These are phyloP conservation scores for Xylaria sp. DNA, from an alignment of 495 filamentous ascomycete genomes.

Conservation along the genomic window DNA sequence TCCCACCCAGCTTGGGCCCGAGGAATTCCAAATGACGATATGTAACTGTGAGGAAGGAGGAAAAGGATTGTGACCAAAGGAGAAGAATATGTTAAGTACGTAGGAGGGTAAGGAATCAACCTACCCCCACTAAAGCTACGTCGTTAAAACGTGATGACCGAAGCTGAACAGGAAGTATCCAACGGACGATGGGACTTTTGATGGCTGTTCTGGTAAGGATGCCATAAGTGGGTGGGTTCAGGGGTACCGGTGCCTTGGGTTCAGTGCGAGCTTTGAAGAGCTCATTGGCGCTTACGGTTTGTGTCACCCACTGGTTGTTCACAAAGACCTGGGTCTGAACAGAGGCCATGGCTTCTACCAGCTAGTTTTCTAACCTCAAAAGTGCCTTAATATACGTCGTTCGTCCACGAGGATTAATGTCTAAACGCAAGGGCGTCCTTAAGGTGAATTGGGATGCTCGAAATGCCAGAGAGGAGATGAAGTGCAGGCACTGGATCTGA, in stretches of 20 bases:
- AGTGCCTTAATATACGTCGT: background rate
- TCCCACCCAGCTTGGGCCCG: background rate
- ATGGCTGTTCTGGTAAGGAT: constrained; percentile 79
- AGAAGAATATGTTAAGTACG: background rate
- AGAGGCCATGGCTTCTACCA: constrained; percentile 31
- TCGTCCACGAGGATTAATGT: background rate
- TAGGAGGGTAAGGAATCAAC: constrained; percentile 37
- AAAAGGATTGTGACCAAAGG: background rate
- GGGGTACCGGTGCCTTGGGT: constrained; percentile 26
- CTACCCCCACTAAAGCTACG: constrained; percentile 86
- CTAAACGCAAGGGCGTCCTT: background rate
- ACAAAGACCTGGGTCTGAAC: constrained; percentile 62
- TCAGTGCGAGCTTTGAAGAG: constrained; percentile 32
- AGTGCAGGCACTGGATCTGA: background rate
- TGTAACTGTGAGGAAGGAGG: background rate
- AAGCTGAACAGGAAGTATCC: constrained; percentile 81
- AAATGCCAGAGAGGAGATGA: background rate
- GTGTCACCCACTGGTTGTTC: constrained; percentile 66
- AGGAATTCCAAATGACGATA: background rate
- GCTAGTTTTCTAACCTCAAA: background rate
- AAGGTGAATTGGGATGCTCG: background rate
- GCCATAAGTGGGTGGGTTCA: constrained; percentile 62
- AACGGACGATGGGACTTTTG: constrained; percentile 75
- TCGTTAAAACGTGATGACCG: constrained; percentile 75
- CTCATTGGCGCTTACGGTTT: constrained; percentile 37